Evolutionary conservation across 139 green algal species (phyloP).

Genomic region (Zygnema circumcarinatum): DNA sequence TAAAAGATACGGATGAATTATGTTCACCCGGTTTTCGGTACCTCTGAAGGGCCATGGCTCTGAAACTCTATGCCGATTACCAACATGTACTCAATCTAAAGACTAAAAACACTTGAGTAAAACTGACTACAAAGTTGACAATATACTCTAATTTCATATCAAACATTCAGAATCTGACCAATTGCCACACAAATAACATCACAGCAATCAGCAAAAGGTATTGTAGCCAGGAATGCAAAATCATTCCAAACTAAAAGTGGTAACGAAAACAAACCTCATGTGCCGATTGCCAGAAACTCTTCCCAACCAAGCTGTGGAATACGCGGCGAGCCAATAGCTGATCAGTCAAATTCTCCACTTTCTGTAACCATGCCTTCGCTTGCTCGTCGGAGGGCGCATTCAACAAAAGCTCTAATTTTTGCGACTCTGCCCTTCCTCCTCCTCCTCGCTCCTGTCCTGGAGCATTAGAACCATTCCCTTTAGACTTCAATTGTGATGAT

Average conservation of each 20-base stretch:
- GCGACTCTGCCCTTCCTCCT: not conserved
- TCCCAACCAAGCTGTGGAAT: not conserved
- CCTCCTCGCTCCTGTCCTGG: not conserved
- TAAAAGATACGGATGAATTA: too few relatives aligned
- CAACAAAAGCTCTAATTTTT: not conserved
- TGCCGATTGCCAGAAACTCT: not conserved
- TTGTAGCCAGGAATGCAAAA: too few relatives aligned
- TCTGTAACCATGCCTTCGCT: not conserved
- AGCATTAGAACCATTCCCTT: not conserved
- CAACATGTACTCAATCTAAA: too few relatives aligned
- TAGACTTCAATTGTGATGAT: not conserved
- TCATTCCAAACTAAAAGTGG: not conserved
- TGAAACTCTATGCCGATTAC: too few relatives aligned
- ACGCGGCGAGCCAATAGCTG: not conserved
- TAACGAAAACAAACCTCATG: not conserved
- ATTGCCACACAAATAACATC: too few relatives aligned
- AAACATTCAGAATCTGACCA: too few relatives aligned
- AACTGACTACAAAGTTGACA: too few relatives aligned
- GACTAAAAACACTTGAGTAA: too few relatives aligned
- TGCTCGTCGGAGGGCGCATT: not conserved
- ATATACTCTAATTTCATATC: too few relatives aligned
- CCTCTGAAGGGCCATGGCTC: too few relatives aligned
- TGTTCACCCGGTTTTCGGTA: too few relatives aligned
- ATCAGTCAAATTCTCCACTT: not conserved
- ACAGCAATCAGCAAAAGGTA: too few relatives aligned